Conservation (phyloP, 2,329 filamentous ascomycete genomes). For the Amesomyces nigricolor region DNA sequence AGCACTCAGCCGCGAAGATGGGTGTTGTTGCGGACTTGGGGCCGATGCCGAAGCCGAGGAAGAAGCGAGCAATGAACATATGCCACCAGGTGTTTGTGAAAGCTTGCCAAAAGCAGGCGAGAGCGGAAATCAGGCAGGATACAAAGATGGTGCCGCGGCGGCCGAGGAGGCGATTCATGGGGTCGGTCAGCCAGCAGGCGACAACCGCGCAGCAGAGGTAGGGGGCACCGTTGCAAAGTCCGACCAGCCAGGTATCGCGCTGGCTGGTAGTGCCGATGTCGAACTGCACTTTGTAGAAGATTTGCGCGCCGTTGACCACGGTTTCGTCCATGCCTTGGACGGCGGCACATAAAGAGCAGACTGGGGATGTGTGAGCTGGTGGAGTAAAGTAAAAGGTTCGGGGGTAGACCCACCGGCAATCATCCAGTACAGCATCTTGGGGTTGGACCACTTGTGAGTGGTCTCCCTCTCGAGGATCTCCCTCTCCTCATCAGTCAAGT, state of each 20-base stretch:
- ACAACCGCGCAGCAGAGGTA: conserved; percentile 63
- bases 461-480: conserved; percentile 54
- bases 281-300: conserved; percentile 58
- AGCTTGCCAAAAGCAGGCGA: conserved; percentile 48
- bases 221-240: conserved; percentile 55
- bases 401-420: conserved; percentile 42
- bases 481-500: conserved; percentile 54
- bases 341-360: conserved; percentile 62
- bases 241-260: conserved; percentile 51
- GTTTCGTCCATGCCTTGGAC: conserved; percentile 70
- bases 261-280: conserved; percentile 50
- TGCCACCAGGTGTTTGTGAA: conserved; percentile 52
- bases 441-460: conserved; percentile 64
- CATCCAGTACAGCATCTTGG: conserved; percentile 58
- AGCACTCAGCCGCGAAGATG: conserved; percentile 64
- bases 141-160: conserved; percentile 65
- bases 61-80: conserved; percentile 65
- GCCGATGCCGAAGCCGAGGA: conserved; percentile 64
- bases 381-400: neutral
- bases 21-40: conserved; percentile 64
- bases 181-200: conserved; percentile 69
- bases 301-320: conserved; percentile 63
- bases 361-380: conserved; percentile 17
- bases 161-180: conserved; percentile 65
- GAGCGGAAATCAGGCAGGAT: conserved; percentile 55